Percentiles rank a stretch among this genome's conserved stretches.
Conservation (phyloP, 106 monocot species). For the Chionographis japonica region DNA sequence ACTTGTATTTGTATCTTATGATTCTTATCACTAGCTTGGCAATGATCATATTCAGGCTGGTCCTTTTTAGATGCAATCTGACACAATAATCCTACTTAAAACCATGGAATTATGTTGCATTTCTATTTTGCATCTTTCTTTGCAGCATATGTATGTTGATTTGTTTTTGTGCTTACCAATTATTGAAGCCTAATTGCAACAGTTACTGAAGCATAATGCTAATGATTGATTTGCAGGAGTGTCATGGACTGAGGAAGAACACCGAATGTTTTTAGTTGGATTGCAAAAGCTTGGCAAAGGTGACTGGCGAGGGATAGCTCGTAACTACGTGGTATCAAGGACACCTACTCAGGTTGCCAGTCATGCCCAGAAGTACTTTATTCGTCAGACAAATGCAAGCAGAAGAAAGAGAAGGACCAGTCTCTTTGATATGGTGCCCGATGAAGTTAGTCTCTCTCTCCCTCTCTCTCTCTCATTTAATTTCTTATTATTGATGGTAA, state of each 20-base stretch:
- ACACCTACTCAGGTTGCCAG: constrained; percentile 56
- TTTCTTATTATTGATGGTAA: no score
- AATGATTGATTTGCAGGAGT: constrained; percentile 22
- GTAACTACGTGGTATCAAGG: constrained; percentile 41
- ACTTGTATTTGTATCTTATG: no score
- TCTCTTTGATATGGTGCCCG: constrained; percentile 44
- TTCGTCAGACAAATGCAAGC: constrained; percentile 39
- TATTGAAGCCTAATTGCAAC: no score
- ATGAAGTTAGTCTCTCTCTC: constrained; percentile 27
- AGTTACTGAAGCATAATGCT: no score
- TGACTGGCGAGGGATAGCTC: constrained; percentile 57
- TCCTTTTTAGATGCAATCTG: no score
- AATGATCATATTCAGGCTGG: no score
- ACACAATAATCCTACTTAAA: no score
- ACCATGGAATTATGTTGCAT: no score
- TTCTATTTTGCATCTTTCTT: no score
- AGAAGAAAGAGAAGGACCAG: constrained; percentile 41
- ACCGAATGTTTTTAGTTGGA: constrained; percentile 46
- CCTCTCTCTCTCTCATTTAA: neutral
- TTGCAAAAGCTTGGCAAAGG: constrained; percentile 56
- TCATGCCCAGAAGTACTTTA: constrained; percentile 54
- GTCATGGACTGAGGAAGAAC: constrained; percentile 57
- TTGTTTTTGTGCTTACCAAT: no score
- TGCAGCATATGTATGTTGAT: no score
- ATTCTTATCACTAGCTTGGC: no score